phyloP scores from a whole-genome alignment of 2,329 filamentous ascomycete genomes.

The Nemania sp. region DNA sequence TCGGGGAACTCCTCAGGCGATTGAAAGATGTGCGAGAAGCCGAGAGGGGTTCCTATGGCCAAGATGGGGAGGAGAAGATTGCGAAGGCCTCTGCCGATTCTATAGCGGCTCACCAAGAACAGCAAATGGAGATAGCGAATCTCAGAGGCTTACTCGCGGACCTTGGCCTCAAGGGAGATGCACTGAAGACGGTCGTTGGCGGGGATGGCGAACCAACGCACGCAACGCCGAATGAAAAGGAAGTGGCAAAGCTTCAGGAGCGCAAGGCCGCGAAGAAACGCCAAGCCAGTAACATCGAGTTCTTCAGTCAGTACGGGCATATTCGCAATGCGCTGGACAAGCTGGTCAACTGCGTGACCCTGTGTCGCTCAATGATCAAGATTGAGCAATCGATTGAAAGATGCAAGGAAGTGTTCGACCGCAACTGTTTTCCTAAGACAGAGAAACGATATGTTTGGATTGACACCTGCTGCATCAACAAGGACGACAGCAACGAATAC shows the following conservation, averaged over 20 bases:
- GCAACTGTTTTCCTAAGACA: slow-evolving; percentile 33
- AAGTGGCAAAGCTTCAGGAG: background rate
- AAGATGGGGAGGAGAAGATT: background rate
- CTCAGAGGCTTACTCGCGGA: background rate
- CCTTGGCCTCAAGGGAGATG: background rate
- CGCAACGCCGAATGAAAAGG: background rate
- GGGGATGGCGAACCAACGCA: background rate
- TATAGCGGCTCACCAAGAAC: background rate
- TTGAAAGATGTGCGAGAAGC: background rate
- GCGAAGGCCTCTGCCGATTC: background rate
- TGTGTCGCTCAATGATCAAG: slow-evolving; percentile 39
- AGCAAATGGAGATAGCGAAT: background rate
- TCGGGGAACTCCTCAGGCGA: background rate
- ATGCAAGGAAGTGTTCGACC: slow-evolving; percentile 36
- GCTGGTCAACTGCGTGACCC: slow-evolving; percentile 31
- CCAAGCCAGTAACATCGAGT: slow-evolving; percentile 25
- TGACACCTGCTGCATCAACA: slow-evolving; percentile 44
- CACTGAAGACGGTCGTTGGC: background rate
- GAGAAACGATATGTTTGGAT: slow-evolving; percentile 41
- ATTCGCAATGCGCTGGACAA: slow-evolving; percentile 38
- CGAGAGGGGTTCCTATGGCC: background rate
- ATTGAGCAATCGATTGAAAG: slow-evolving; percentile 33
- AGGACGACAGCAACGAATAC: slow-evolving; percentile 37
- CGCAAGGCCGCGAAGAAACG: background rate
- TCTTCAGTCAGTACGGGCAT: slow-evolving; percentile 29